Percentiles rank a stretch among this genome's conserved stretches.
These are phyloP conservation scores for Ceratocystis destructans DNA, from an alignment of 2,329 filamentous ascomycete species.

Conservation along the genomic window DNA sequence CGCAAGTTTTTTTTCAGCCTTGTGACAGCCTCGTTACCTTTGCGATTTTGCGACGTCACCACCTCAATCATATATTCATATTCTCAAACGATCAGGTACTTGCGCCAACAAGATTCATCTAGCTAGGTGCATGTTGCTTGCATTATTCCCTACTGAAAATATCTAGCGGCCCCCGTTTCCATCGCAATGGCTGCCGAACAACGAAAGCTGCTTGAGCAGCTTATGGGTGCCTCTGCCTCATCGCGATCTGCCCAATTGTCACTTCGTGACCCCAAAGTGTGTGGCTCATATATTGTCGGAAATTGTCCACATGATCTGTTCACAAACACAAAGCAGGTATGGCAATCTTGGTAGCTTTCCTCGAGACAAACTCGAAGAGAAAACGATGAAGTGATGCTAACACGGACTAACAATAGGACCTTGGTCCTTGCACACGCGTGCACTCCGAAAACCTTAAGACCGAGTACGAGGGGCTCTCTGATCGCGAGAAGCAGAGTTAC, in stretches of 20 bases:
- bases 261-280: constrained; percentile 85
- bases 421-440: constrained; percentile 75
- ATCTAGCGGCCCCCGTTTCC: not conserved
- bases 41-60: constrained; percentile 7
- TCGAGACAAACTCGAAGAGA: not conserved
- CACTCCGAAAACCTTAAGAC: constrained; percentile 79
- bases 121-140: not conserved
- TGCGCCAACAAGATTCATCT: not conserved
- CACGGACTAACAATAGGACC: constrained; percentile 39
- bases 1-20: constrained; percentile 14
- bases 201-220: constrained; percentile 95
- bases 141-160: not conserved
- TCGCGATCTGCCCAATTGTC: constrained; percentile 69
- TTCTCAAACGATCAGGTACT: not conserved
- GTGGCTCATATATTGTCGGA: constrained; percentile 83
- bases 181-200: constrained; percentile 82
- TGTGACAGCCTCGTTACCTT: not conserved
- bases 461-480: constrained; percentile 66
- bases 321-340: constrained; percentile 83
- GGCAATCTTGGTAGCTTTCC: not conserved
- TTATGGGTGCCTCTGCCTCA: constrained; percentile 64
- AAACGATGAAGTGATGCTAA: not conserved
- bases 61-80: not conserved
- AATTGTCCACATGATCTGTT: constrained; percentile 98
- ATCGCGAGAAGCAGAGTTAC: constrained; percentile 59